Conservation (phyloP, 306 rosid species). For the Ochetophila trinervis region DNA sequence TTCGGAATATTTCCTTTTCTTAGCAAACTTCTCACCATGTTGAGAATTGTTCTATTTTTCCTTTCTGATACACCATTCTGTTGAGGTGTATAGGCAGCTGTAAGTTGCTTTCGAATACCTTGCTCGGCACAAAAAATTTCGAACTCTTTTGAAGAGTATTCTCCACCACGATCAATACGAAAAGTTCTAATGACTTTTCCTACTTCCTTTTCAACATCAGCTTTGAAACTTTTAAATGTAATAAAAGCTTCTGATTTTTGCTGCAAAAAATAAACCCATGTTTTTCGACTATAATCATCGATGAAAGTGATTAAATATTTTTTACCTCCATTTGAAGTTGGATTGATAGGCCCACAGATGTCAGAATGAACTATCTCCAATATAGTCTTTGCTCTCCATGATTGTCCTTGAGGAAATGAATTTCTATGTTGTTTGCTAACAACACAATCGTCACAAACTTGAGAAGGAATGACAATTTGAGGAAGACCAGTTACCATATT, state of each 20-base stretch:
- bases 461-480: neutral
- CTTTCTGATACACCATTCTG: neutral
- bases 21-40: neutral
- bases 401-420: neutral
- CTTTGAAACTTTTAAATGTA: neutral
- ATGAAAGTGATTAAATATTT: neutral
- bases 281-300: neutral
- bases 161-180: neutral
- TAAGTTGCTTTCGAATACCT: conserved; percentile 4
- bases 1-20: neutral
- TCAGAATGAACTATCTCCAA: neutral
- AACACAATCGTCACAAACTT: conserved; percentile 10
- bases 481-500: neutral
- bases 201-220: neutral
- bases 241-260: neutral
- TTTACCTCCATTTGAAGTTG: neutral
- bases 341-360: neutral
- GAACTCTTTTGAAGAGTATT: neutral
- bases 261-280: neutral
- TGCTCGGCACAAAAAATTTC: neutral
- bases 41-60: neutral
- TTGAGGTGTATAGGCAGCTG: conserved; percentile 1
- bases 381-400: neutral
- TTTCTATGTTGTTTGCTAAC: neutral
- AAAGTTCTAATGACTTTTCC: neutral